Evolutionary conservation across 495 filamentous ascomycete species (phyloP).

Genomic region (Aspergillus baeticus): DNA sequence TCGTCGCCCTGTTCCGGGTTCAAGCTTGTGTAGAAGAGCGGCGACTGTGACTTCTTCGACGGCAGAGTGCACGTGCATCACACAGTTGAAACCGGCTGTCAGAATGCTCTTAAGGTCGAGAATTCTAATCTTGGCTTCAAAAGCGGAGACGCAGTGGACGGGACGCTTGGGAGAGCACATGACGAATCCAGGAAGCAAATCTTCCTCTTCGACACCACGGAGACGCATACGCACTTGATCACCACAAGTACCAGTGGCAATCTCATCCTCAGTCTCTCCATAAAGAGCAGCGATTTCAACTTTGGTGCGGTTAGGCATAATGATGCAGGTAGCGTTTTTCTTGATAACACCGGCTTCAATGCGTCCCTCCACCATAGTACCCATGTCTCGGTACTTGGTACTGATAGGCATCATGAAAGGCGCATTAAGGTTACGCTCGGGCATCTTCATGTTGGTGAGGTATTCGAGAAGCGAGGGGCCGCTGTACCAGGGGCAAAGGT

Average conservation of each 20-base stretch:
- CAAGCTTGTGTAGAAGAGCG: conserved; percentile 84
- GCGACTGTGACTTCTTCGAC: conserved; percentile 94
- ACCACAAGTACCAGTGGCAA: conserved; percentile 74
- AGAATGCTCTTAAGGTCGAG: conserved; percentile 96
- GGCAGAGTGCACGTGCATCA: conserved; percentile 84
- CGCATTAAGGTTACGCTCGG: conserved; percentile 94
- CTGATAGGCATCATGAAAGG: conserved; percentile 99
- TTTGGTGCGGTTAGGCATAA: conserved; percentile 92
- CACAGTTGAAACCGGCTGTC: conserved; percentile 86
- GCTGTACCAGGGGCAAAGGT: conserved; percentile 77
- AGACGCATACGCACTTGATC: conserved; percentile 93
- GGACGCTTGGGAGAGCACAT: conserved; percentile 88
- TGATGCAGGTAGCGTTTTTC: conserved; percentile 76
- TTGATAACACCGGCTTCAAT: conserved; percentile 90
- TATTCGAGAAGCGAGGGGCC: conserved; percentile 95
- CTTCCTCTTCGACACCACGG: conserved; percentile 94
- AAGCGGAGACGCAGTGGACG: conserved; percentile 83
- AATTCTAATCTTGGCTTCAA: conserved; percentile 95
- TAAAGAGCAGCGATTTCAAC: conserved; percentile 81
- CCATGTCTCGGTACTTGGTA: conserved; percentile 95
- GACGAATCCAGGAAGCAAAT: conserved; percentile 95
- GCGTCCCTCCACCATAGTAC: conserved; percentile 96
- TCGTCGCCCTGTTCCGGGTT: conserved; percentile 93
- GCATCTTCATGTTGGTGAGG: conserved; percentile 82
- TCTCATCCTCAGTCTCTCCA: conserved; percentile 95